A percentile compares a stretch with the other conserved stretches of the same genome.
phyloP scores from a whole-genome alignment of 306 rosid genomes.

The Alnus glutinosa region DNA sequence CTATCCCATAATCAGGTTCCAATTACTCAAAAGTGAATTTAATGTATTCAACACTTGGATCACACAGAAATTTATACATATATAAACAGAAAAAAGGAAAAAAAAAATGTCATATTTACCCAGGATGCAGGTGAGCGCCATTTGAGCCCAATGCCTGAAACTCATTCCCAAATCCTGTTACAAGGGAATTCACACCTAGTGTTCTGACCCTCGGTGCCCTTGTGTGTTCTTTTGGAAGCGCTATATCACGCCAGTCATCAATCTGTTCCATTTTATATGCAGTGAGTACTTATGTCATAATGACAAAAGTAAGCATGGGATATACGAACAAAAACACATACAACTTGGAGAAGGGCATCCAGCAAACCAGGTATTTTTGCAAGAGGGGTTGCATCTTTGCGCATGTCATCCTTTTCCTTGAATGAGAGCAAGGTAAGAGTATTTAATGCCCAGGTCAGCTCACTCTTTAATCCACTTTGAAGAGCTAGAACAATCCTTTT shows the following conservation, averaged over 20 bases:
- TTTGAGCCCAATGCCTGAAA: constrained; percentile 63
- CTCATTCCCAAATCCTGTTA: constrained; percentile 86
- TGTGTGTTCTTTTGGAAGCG: constrained; percentile 67
- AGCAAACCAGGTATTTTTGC: constrained; percentile 90
- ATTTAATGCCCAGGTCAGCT: constrained; percentile 93
- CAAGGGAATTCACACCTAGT: constrained; percentile 71
- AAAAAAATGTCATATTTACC: constrained; percentile 47
- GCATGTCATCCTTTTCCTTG: constrained; percentile 91
- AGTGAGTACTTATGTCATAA: neutral
- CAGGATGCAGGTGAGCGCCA: constrained; percentile 41
- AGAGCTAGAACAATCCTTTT: constrained; percentile 91
- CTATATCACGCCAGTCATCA: constrained; percentile 97
- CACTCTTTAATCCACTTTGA: constrained; percentile 97
- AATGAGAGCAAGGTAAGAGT: constrained; percentile 88
- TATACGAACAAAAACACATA: constrained; percentile 42
- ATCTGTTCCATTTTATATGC: constrained; percentile 51
- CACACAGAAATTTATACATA: neutral
- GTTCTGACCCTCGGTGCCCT: constrained; percentile 65
- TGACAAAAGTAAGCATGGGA: constrained; percentile 8
- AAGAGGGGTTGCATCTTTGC: constrained; percentile 79
- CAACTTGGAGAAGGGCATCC: constrained; percentile 96
- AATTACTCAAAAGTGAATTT: constrained; percentile 12
- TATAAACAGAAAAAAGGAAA: neutral
- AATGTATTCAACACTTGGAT: constrained; percentile 14
- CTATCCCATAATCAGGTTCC: constrained; percentile 36